These are phyloP conservation scores for Boechera stricta DNA, from an alignment of 345 rosid genomes.

Conservation along the genomic window DNA sequence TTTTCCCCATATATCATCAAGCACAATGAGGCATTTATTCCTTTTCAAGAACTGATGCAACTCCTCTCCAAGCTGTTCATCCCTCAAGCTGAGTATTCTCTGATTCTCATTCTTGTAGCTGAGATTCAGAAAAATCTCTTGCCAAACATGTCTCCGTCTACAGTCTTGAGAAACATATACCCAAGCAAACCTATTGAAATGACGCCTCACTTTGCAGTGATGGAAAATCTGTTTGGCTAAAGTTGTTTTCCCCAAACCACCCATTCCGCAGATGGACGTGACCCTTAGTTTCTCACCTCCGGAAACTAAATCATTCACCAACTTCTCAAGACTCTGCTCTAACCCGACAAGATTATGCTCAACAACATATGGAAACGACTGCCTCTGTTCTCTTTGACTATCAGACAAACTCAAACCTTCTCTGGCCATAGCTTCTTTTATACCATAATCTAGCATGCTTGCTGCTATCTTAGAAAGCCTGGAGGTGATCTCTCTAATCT, in stretches of 20 bases:
- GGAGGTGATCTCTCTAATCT: constrained; percentile 42
- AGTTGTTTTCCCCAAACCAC: constrained; percentile 65
- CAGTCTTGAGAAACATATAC: constrained; percentile 52
- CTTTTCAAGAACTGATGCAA: constrained; percentile 38
- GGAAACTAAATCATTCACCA: constrained; percentile 42
- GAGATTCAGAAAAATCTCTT: constrained; percentile 46
- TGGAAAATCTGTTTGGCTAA: constrained; percentile 51
- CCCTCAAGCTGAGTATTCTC: constrained; percentile 43
- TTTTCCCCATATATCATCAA: constrained; percentile 56
- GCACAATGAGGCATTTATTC: constrained; percentile 55
- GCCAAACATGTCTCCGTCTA: constrained; percentile 46
- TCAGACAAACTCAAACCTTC: constrained; percentile 20
- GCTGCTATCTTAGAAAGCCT: constrained; percentile 43
- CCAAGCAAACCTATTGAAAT: constrained; percentile 53
- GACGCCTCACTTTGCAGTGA: constrained; percentile 39
- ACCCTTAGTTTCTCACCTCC: constrained; percentile 28
- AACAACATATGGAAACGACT: constrained; percentile 44
- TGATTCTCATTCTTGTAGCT: constrained; percentile 48
- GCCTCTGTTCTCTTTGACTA: constrained; percentile 43
- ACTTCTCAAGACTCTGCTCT: constrained; percentile 38
- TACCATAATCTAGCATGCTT: constrained; percentile 50
- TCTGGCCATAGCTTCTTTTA: constrained; percentile 40
- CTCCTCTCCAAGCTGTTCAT: constrained; percentile 45
- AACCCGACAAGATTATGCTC: constrained; percentile 56
- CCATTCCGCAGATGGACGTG: constrained; percentile 59